Evolutionary conservation across 768 basidiomycete genomes (phyloP), one percentile per base, ranked within the genome.

Genomic region (Coprinopsis sp.): DNA sequence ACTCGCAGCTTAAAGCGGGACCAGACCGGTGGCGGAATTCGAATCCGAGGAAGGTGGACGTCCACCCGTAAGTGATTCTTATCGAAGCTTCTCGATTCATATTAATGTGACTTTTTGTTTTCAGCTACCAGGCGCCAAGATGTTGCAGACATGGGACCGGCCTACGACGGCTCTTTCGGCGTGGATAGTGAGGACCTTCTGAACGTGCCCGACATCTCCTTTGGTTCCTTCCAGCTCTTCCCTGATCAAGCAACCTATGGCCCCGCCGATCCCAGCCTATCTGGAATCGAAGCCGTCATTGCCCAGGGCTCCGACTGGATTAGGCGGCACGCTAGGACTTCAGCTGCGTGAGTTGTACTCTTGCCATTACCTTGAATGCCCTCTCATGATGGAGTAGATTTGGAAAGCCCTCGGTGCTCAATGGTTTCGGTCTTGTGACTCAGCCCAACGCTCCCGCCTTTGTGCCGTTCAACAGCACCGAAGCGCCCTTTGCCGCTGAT

Each of bases 171-270:
- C 1, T 70, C 78, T n/a, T 66, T 67, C 27, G 82, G 82, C 27
- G 79, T 85, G 16, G 84, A 87, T 58, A 78, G 74, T 46, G 76
- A 81, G 53, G 84, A 85, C 50, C 80, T 86, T 41, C 50, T 71
- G 45, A 76, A 63, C 51, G 79, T 81, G 47, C 77, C 78, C 0
- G 31, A 73, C 10, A 77, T 86, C 50, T 75, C 72, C 5, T 83
- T 82, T 53, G 64, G 71, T 25, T 69, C 78, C 14, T 82, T 82
- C 70, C 80, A 77, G 47, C 52, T 84, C 21, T 84, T 85, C 72
- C 83, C 84, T 16, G 82, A 87, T 55, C 84, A 86, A 58, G 71
- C 77, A 50, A 58, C 62, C 29, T 84, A 83, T 53, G 74, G 64
- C 24, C 47, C 69, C 19, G 54, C 60, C 22, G 78, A 82, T 57